A percentile compares a stretch with the other conserved stretches of the same genome.
Conservation (phyloP, 2,329 filamentous ascomycete genomes). For the Lachnellula suecica region DNA sequence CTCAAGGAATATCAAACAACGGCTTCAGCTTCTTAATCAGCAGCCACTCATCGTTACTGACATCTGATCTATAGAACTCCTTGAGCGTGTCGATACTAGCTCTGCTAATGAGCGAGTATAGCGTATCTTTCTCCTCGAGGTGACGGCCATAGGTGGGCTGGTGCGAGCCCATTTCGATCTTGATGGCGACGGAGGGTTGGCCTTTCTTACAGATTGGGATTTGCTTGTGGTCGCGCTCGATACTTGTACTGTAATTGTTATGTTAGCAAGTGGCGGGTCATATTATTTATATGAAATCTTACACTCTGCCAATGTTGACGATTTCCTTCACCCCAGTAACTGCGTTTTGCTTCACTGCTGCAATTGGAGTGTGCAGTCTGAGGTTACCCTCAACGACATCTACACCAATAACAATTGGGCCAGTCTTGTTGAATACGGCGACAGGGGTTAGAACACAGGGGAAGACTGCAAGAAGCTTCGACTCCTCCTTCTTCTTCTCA, state of each 20-base stretch:
- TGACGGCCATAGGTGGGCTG: conserved; percentile 95
- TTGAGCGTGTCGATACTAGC: conserved; percentile 92
- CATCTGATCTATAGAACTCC: conserved; percentile 88
- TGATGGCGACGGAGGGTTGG: conserved; percentile 94
- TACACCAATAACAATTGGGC: conserved; percentile 91
- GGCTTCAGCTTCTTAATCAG: conserved; percentile 95
- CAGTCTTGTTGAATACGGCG: conserved; percentile 97
- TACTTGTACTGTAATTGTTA: conserved; percentile 68
- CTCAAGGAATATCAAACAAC: conserved; percentile 72
- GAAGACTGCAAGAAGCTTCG: conserved; percentile 94
- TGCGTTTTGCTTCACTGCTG: conserved; percentile 79
- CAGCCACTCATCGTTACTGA: conserved; percentile 89
- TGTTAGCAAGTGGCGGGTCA: conserved; percentile 9
- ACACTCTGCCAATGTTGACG: conserved; percentile 80
- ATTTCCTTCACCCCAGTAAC: conserved; percentile 82
- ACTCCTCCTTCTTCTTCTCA: conserved; percentile 94
- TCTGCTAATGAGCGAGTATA: conserved; percentile 87
- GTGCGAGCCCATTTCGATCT: conserved; percentile 90
- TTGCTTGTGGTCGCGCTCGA: conserved; percentile 97
- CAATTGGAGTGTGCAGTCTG: conserved; percentile 84
- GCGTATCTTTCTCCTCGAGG: conserved; percentile 82
- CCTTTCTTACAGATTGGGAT: conserved; percentile 91
- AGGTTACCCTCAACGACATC: conserved; percentile 92
- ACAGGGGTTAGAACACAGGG: conserved; percentile 88
- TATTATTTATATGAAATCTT: conserved; percentile 18